Evolutionary conservation across 805 yeast genomes (phyloP).

Genomic region (Blastobotrys terrestris): DNA sequence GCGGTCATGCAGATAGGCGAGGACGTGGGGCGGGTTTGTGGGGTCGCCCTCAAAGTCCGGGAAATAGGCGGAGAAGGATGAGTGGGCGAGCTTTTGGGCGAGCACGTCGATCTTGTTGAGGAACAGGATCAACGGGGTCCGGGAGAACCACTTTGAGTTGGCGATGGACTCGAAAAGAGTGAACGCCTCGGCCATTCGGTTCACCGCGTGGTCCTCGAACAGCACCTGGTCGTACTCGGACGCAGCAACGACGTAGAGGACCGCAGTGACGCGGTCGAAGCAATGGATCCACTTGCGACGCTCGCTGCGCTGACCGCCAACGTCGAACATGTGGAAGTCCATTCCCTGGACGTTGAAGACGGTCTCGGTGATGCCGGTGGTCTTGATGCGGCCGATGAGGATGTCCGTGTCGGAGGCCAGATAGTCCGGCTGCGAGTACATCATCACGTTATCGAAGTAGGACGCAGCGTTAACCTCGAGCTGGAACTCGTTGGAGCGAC

Average conservation of each 20-base stretch:
- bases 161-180: conserved; percentile 76
- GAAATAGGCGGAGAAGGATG: conserved; percentile 56
- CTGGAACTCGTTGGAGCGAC: conserved; percentile 67
- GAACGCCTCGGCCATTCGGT: conserved; percentile 86
- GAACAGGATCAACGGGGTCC: conserved; percentile 84
- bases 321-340: conserved; percentile 77
- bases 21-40: conserved; percentile 58
- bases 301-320: conserved; percentile 94
- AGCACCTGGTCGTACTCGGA: conserved; percentile 89
- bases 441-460: conserved; percentile 67
- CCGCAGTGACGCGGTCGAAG: conserved; percentile 83
- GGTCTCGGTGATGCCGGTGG: conserved; percentile 92
- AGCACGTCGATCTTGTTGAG: conserved; percentile 84
- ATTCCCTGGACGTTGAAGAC: conserved; percentile 59
- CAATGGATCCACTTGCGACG: conserved; percentile 93
- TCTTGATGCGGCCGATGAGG: conserved; percentile 83
- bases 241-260: conserved; percentile 81
- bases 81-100: conserved; percentile 56
- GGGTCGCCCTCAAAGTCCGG: conserved; percentile 71
- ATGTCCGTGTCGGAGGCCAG: conserved; percentile 77
- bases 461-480: conserved; percentile 77
- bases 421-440: conserved; percentile 60
- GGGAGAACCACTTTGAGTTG: conserved; percentile 76
- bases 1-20: conserved; percentile 61
- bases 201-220: conserved; percentile 83